phyloP scores from a whole-genome alignment of 140 eudicot genomes.

The Oenanthe javanica region DNA sequence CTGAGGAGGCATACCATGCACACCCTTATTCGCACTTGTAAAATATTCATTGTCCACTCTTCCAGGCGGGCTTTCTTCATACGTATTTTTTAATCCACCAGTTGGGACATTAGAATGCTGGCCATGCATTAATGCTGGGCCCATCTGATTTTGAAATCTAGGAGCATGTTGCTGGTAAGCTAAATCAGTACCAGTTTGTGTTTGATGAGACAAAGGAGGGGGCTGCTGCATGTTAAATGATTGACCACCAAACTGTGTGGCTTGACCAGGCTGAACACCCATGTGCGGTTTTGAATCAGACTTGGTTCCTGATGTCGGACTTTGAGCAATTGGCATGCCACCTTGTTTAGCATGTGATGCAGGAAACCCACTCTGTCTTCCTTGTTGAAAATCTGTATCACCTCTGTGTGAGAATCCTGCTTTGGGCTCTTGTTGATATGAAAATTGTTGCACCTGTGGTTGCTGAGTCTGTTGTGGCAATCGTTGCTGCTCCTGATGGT shows the following conservation, averaged over 20 bases:
- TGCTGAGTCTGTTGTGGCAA: constrained; percentile 46
- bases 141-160: constrained; percentile 56
- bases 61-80: constrained; percentile 56
- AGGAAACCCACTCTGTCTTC: constrained; percentile 35
- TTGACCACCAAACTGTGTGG: constrained; percentile 40
- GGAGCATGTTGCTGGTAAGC: constrained; percentile 53
- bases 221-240: constrained; percentile 48
- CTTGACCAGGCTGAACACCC: constrained; percentile 40
- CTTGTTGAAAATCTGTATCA: constrained; percentile 42
- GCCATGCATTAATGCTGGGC: constrained; percentile 42
- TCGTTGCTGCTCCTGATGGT: constrained; percentile 47
- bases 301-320: constrained; percentile 29
- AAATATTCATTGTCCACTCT: constrained; percentile 49
- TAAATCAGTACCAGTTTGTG: constrained; percentile 34
- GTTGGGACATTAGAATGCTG: constrained; percentile 57
- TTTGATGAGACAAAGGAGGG: constrained; percentile 25
- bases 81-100: constrained; percentile 44
- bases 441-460: constrained; percentile 40
- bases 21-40: constrained; percentile 44
- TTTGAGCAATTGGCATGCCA: constrained; percentile 35
- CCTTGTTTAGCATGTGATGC: constrained; percentile 37
- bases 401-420: constrained; percentile 39
- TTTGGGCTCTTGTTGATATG: constrained; percentile 51
- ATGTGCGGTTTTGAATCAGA: constrained; percentile 29
- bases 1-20: constrained; percentile 31